phyloP scores from a whole-genome alignment of 1,284 basidiomycete species.

The Fomitopsis palustris region DNA sequence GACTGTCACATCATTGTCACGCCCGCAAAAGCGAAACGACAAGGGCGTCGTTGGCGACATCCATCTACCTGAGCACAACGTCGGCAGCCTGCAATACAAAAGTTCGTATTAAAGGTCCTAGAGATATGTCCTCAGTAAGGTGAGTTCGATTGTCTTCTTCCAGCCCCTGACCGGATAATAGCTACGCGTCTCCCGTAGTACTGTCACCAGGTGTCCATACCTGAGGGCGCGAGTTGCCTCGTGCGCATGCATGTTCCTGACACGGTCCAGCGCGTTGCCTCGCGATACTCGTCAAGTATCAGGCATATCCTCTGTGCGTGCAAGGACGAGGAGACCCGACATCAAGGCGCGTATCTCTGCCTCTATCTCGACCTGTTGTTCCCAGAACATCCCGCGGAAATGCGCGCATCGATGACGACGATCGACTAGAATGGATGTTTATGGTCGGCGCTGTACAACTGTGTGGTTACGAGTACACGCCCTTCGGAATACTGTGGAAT shows the following conservation, averaged over 20 bases:
- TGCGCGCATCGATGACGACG: neutral
- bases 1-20: neutral
- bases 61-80: no score
- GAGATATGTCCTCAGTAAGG: no score
- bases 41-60: no score
- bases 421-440: neutral
- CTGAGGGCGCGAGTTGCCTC: neutral
- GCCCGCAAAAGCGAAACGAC: neutral
- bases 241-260: neutral
- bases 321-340: neutral
- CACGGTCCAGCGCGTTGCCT: neutral
- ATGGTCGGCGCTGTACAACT: neutral
- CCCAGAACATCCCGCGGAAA: neutral
- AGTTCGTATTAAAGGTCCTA: no score
- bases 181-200: neutral
- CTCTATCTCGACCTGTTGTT: neutral
- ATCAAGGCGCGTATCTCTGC: neutral
- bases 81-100: no score
- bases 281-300: neutral
- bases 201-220: neutral
- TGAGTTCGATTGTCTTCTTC: no score
- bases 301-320: neutral
- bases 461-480: neutral
- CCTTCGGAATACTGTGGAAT: neutral
- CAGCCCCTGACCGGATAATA: no score